phyloP scores from a whole-genome alignment of 2,329 filamentous ascomycete genomes.

The Aspergillus sergii region DNA sequence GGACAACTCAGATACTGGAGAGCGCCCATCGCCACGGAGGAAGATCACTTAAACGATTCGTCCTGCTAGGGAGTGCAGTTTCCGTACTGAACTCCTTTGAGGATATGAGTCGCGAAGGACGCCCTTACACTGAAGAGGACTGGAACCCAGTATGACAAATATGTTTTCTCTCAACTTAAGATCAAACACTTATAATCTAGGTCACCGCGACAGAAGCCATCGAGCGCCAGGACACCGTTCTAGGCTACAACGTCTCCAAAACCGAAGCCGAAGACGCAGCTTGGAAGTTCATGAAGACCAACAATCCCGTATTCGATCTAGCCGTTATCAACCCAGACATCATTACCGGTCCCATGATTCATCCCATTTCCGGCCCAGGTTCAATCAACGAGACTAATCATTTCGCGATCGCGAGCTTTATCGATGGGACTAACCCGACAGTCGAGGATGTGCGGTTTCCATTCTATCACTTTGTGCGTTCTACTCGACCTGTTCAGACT shows the following conservation, averaged over 20 bases:
- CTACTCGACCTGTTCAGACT: not conserved
- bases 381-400: constrained; percentile 27
- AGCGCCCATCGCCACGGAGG: constrained; percentile 14
- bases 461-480: constrained; percentile 19
- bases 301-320: constrained; percentile 17
- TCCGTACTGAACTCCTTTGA: constrained; percentile 31
- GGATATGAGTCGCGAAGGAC: constrained; percentile 18
- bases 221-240: constrained; percentile 12
- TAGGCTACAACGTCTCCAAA: constrained; percentile 22
- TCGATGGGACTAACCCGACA: constrained; percentile 22
- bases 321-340: constrained; percentile 24
- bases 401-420: constrained; percentile 25
- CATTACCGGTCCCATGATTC: constrained; percentile 26
- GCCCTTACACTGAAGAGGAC: constrained; percentile 27
- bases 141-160: constrained; percentile 19
- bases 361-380: constrained; percentile 18
- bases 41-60: constrained; percentile 16
- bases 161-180: not conserved
- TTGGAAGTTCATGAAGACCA: constrained; percentile 20
- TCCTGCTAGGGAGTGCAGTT: constrained; percentile 43
- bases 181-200: not conserved
- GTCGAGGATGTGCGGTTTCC: constrained; percentile 22
- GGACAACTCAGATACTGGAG: constrained; percentile 21
- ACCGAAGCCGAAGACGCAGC: constrained; percentile 17
- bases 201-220: constrained; percentile 20